Evolutionary conservation across 306 rosid species (phyloP), one percentile per base, ranked within the genome.

Genomic region (Fragaria vesca): DNA sequence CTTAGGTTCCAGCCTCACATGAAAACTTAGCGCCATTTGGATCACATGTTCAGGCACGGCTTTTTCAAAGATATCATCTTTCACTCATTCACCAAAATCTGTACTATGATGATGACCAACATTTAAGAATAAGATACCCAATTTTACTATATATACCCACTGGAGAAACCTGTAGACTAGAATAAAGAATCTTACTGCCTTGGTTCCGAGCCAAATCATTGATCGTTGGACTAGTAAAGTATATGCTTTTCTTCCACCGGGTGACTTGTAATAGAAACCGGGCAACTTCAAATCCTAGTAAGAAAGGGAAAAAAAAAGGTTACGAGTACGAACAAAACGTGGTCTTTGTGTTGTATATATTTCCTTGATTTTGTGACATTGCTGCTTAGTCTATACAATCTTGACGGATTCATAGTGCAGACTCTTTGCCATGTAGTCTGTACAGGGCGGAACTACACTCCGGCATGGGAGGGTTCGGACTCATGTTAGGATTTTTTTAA

Each of bases 1-100:
- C 79, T 79, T 60, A 34, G 84, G 83, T 83, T 80, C 89, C 84
- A 80, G 32, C 60, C 76, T 81, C 88, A 28, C 75, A 83, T 84
- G 82, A 74, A 77, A 75, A 60, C 73, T 68, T 70, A 43, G 73
- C 77, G 66, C 32, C 66, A 72, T 50, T 48, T 62, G 51, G 32
- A 71, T 78, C 87, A 76, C 83, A 82, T 84, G 83, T 72, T 50
- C 16, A 0, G 81, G 58, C 80, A 71, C 80, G 12, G 69, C 70
- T 67, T 77, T 79, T 54, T 47, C 36, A 72, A 79, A 68, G 48
- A 66, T 79, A 42, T 46, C 60, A 47, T 13, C 57, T 7, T 47
- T 11, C 75, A 68, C 52, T 42, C 52, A 36, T 21, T 30, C 72
- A 43, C 34, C 34, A 68, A 68, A 68, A 21, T 57, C 72, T 68